Conservation (phyloP, 768 basidiomycete genomes). For the Leccinum boreale region DNA sequence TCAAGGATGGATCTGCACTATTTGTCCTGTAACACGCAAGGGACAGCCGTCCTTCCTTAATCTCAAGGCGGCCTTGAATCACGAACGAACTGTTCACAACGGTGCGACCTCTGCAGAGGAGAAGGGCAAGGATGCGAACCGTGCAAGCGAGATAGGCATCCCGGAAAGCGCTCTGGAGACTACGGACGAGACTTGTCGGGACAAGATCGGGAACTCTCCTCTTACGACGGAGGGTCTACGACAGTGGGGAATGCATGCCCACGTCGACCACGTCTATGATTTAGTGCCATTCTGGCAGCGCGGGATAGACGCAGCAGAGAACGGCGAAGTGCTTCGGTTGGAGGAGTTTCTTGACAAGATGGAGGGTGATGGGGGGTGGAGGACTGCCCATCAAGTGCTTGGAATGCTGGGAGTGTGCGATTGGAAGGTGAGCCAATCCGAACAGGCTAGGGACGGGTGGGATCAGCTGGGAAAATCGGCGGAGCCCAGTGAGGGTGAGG, state of each 20-base stretch:
- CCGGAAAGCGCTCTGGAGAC: slow-evolving; percentile 9
- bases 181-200: slow-evolving; percentile 27
- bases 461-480: not conserved
- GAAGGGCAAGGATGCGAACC: not conserved
- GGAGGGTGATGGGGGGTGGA: slow-evolving; percentile 34
- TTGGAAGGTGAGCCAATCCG: slow-evolving; percentile 9
- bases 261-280: slow-evolving; percentile 47
- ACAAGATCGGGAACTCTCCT: slow-evolving; percentile 27
- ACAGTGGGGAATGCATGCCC: slow-evolving; percentile 29
- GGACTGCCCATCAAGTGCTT: slow-evolving; percentile 27
- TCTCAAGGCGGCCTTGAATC: slow-evolving; percentile 28
- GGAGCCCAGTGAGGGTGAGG: not conserved
- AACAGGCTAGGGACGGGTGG: not conserved
- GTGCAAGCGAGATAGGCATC: not conserved
- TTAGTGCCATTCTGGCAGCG: slow-evolving; percentile 54
- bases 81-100: slow-evolving; percentile 26
- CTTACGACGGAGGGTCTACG: slow-evolving; percentile 29
- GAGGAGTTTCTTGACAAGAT: slow-evolving; percentile 46
- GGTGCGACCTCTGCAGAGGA: slow-evolving; percentile 3
- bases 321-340: slow-evolving; percentile 40
- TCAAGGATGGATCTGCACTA: slow-evolving; percentile 33
- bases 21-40: slow-evolving; percentile 26
- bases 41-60: slow-evolving; percentile 23
- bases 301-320: slow-evolving; percentile 46
- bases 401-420: slow-evolving; percentile 23